Conservation (phyloP, 1,284 basidiomycete species). For the Leccinum griseonigrum region DNA sequence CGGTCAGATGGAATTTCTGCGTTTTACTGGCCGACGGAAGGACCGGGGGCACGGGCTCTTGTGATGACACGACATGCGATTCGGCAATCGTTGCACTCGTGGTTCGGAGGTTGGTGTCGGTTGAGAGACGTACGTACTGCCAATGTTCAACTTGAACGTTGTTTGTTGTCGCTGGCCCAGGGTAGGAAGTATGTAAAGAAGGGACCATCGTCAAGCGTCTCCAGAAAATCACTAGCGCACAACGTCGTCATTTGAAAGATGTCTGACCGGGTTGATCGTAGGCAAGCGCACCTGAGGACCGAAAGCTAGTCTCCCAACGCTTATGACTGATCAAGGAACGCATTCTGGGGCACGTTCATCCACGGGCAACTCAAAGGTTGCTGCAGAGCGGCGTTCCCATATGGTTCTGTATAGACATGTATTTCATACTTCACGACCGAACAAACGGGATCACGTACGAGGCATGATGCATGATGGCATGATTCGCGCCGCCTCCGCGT, state of each 20-base stretch:
- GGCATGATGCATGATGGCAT: too few species aligned
- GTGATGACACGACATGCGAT: constrained; percentile 10
- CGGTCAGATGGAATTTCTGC: constrained; percentile 89
- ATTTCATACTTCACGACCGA: constrained; percentile 15
- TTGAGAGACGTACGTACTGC: constrained; percentile 15
- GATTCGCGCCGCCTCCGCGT: constrained; percentile 23
- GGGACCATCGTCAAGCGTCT: constrained; percentile 70
- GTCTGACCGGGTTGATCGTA: background rate
- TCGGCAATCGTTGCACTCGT: constrained; percentile 13
- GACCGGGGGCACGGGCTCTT: constrained; percentile 38
- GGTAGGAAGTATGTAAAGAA: constrained; percentile 60
- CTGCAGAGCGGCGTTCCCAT: constrained; percentile 30
- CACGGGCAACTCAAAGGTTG: constrained; percentile 44
- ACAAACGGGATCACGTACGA: constrained; percentile 8
- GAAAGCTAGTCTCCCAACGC: constrained; percentile 79
- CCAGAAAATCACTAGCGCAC: constrained; percentile 68
- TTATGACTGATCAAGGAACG: constrained; percentile 65
- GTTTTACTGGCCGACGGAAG: constrained; percentile 72
- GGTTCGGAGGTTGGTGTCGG: constrained; percentile 20
- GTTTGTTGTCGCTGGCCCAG: constrained; percentile 11
- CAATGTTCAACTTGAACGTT: too few species aligned
- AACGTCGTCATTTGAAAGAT: background rate
- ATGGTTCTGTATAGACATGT: constrained; percentile 27
- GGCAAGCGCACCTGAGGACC: constrained; percentile 64
- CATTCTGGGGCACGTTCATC: constrained; percentile 47